Conservation (phyloP, 129 eudicot genomes). For the Chrysanthemum seticuspe region DNA sequence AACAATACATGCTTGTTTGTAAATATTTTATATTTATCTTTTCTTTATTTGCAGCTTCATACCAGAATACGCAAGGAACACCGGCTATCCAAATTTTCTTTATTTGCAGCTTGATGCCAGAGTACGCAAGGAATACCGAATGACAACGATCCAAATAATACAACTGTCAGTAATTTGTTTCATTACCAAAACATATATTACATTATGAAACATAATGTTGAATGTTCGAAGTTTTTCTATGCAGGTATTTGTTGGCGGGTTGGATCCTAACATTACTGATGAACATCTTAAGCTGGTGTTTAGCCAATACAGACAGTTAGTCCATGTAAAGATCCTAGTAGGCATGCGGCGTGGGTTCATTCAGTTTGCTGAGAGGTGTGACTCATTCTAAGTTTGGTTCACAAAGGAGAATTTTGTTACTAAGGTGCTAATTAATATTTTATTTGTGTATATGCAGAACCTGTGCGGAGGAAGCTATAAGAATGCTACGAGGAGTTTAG, state of each 20-base stretch:
- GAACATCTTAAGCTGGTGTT: constrained; percentile 78
- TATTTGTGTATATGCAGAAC: constrained; percentile 2
- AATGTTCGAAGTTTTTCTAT: neutral
- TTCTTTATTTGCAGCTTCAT: constrained; percentile 59
- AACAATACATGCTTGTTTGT: neutral
- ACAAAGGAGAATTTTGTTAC: too few relatives aligned
- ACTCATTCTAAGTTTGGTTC: too few relatives aligned
- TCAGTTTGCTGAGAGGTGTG: constrained; percentile 42
- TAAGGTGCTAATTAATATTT: too few relatives aligned
- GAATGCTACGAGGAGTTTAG: constrained; percentile 27
- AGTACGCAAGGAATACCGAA: constrained; percentile 64
- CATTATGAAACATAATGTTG: neutral
- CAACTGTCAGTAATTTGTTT: constrained; percentile 72
- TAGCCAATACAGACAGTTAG: constrained; percentile 64
- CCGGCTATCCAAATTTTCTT: constrained; percentile 22
- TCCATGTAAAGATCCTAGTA: constrained; percentile 83
- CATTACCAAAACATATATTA: neutral
- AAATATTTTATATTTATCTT: constrained; percentile 4
- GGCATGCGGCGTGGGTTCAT: constrained; percentile 96
- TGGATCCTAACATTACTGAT: constrained; percentile 76
- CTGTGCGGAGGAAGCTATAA: constrained; percentile 21
- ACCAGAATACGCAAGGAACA: constrained; percentile 66
- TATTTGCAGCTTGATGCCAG: constrained; percentile 70
- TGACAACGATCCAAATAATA: constrained; percentile 89
- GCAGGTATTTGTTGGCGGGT: constrained; percentile 89